Evolutionary conservation across 2,329 filamentous ascomycete genomes (phyloP).

Genomic region (Cadophora gregata): DNA sequence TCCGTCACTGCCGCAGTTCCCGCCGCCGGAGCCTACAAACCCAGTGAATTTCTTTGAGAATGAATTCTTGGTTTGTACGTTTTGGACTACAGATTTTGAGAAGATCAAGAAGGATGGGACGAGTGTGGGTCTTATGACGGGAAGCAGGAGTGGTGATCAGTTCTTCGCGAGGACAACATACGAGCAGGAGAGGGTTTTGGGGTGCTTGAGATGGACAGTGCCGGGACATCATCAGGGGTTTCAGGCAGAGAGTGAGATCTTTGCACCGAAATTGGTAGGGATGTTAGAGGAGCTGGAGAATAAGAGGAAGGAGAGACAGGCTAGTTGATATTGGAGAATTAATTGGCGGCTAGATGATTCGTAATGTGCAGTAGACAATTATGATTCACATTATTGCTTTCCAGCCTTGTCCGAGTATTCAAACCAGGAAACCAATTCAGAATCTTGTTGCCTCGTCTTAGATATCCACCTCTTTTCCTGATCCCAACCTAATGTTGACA

Average conservation of each 20-base stretch:
- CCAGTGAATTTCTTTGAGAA: slow-evolving; percentile 42
- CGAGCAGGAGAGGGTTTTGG: slow-evolving; percentile 43
- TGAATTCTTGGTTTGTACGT: slow-evolving; percentile 37
- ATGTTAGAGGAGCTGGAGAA: slow-evolving; percentile 39
- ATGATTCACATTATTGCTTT: no score
- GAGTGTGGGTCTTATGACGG: slow-evolving; percentile 43
- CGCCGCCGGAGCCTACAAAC: slow-evolving; percentile 36
- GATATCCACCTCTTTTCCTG: not conserved
- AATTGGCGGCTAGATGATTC: not conserved
- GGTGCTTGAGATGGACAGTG: slow-evolving; percentile 38
- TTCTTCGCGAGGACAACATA: slow-evolving; percentile 41
- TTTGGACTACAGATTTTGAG: slow-evolving; percentile 40
- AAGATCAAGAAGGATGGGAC: slow-evolving; percentile 38
- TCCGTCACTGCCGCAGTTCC: slow-evolving; percentile 21
- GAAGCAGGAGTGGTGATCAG: slow-evolving; percentile 38
- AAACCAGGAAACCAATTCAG: not conserved
- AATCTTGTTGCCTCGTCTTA: not conserved
- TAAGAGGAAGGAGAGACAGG: slow-evolving; percentile 11
- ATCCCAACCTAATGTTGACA: not conserved
- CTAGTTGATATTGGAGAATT: not conserved
- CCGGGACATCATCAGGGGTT: slow-evolving; percentile 45
- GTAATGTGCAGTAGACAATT: not conserved
- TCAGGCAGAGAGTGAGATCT: slow-evolving; percentile 42
- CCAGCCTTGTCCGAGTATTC: not conserved
- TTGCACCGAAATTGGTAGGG: slow-evolving; percentile 39